A percentile compares a stretch with the other conserved stretches of the same genome.
Evolutionary conservation across 805 yeast genomes (phyloP).

Genomic region (Yarrowia sp.): DNA sequence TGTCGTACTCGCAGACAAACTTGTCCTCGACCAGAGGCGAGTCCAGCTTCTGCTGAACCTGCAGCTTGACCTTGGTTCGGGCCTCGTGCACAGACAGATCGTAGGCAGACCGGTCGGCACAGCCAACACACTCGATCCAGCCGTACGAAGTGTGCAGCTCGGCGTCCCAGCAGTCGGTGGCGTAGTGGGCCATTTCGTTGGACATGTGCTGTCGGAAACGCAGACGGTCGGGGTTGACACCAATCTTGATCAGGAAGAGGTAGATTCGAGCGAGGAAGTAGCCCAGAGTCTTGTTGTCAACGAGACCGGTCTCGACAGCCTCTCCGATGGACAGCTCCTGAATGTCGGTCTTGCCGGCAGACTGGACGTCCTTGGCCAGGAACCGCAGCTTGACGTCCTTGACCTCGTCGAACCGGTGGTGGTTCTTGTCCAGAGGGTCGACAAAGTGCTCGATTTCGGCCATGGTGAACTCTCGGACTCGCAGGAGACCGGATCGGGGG

Average conservation of each 20-base stretch:
- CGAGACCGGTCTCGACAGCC: conserved; percentile 82
- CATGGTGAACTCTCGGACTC: conserved; percentile 98
- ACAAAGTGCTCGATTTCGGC: conserved; percentile 99
- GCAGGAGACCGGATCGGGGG: conserved; percentile 94
- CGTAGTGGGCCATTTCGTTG: conserved; percentile 99
- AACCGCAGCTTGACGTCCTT: conserved; percentile 69
- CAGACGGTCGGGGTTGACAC: conserved; percentile 77
- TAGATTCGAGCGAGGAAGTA: conserved; percentile 94
- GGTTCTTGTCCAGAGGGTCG: conserved; percentile 85
- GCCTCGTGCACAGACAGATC: conserved; percentile 94
- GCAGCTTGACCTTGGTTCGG: conserved; percentile 89
- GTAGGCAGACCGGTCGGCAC: conserved; percentile 98
- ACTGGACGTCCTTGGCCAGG: conserved; percentile 84
- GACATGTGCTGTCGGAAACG: conserved; percentile 98
- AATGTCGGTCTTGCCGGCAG: conserved; percentile 73
- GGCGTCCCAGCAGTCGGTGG: conserved; percentile 99
- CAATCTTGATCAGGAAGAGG: conserved; percentile 77
- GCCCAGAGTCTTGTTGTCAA: conserved; percentile 96
- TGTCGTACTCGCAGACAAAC: conserved; percentile 81
- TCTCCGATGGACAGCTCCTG: conserved; percentile 72
- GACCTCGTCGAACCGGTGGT: conserved; percentile 73
- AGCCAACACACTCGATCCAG: conserved; percentile 99
- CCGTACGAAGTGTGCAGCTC: conserved; percentile 94
- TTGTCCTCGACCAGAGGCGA: conserved; percentile 80
- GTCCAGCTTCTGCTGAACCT: conserved; percentile 85